Conservation (phyloP, 1,139 yeast genomes). For the Pichia sp. region DNA sequence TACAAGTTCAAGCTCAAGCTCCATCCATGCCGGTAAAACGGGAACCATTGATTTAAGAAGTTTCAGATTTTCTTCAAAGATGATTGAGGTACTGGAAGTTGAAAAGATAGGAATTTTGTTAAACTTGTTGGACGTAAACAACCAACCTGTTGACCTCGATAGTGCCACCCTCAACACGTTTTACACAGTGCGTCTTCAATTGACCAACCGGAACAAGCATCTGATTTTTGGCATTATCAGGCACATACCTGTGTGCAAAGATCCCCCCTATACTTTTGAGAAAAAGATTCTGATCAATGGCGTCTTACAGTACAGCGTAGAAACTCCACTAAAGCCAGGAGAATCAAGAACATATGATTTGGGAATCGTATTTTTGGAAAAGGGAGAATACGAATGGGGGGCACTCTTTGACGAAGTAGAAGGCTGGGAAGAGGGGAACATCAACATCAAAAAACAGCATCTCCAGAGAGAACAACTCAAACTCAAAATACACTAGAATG, state of each 20-base stretch:
- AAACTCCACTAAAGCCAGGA: slow-evolving; percentile 41
- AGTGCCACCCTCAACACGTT: slow-evolving; percentile 42
- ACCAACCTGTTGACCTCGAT: slow-evolving; percentile 17
- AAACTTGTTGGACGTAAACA: slow-evolving; percentile 25
- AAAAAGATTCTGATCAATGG: slow-evolving; percentile 60
- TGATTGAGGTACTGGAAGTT: slow-evolving; percentile 48
- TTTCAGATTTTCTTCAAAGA: slow-evolving; percentile 52
- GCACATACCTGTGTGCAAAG: slow-evolving; percentile 49
- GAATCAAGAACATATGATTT: slow-evolving; percentile 39
- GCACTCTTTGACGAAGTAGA: slow-evolving; percentile 52
- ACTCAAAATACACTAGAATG: slow-evolving; percentile 20
- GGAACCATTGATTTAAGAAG: slow-evolving; percentile 68
- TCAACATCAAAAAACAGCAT: slow-evolving; percentile 27
- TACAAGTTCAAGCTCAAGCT: slow-evolving; percentile 19
- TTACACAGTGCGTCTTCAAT: slow-evolving; percentile 44
- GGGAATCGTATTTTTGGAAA: slow-evolving; percentile 59
- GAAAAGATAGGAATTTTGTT: slow-evolving; percentile 44
- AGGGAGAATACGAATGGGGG: slow-evolving; percentile 81
- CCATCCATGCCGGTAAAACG: slow-evolving; percentile 32
- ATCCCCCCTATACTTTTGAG: slow-evolving; percentile 38
- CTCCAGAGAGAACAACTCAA: slow-evolving; percentile 30
- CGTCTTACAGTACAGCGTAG: slow-evolving; percentile 51
- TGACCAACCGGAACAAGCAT: slow-evolving; percentile 42
- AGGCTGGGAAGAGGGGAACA: slow-evolving; percentile 20
- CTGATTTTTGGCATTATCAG: slow-evolving; percentile 57